phyloP scores from a whole-genome alignment of 139 green algal species.

The Limnomonas spitsbergensis region DNA sequence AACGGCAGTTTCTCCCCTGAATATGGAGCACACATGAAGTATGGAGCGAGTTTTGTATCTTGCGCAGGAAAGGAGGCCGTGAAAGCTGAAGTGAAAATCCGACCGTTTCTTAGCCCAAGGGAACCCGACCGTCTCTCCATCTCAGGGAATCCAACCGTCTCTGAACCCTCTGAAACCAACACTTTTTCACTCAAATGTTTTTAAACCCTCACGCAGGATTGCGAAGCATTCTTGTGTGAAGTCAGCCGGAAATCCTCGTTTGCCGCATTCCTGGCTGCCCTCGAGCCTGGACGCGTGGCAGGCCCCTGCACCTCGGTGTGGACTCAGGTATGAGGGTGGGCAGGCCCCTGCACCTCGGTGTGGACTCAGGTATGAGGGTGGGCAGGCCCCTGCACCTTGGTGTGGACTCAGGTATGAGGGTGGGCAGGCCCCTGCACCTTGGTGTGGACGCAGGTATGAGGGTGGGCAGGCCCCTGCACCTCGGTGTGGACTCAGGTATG shows the following conservation, averaged over 20 bases:
- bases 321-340: no score
- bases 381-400: conserved; percentile 37
- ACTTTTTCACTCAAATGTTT: conserved; percentile 1
- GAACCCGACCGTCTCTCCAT: no score
- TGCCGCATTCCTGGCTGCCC: neutral
- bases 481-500: conserved; percentile 42
- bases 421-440: conserved; percentile 38
- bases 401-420: conserved; percentile 46
- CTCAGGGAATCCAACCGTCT: no score
- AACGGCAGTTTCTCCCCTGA: no score
- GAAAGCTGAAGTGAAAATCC: no score
- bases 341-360: conserved; percentile 41
- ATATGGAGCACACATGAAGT: no score
- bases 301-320: conserved; percentile 48
- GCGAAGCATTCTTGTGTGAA: conserved; percentile 7
- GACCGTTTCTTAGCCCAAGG: no score
- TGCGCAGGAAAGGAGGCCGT: no score
- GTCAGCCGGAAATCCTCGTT: neutral
- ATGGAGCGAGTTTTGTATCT: no score
- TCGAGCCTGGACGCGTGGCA: neutral
- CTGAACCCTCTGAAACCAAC: neutral
- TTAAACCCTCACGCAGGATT: conserved; percentile 15
- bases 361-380: no score
- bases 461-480: conserved; percentile 37
- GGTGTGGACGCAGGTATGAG: conserved; percentile 44